phyloP scores from a whole-genome alignment of 129 eudicot genomes.

The Sambucus nigra region DNA sequence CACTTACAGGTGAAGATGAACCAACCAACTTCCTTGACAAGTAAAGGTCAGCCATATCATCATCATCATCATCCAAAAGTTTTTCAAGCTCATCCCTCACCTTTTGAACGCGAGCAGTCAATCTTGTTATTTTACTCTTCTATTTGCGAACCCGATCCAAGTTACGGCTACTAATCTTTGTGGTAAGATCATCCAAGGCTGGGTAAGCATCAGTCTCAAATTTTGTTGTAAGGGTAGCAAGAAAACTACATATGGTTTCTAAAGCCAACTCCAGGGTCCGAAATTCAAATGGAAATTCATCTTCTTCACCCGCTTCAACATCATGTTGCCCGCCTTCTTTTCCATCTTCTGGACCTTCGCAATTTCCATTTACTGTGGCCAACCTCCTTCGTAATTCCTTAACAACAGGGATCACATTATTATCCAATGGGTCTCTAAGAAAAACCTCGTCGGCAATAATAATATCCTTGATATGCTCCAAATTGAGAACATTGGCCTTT shows the following conservation, averaged over 20 bases:
- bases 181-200: constrained; percentile 83
- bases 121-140: too few species aligned
- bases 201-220: constrained; percentile 89
- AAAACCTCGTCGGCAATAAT: too few species aligned
- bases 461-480: too few species aligned
- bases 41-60: too few species aligned
- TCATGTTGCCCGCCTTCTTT: constrained; percentile 41
- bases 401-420: constrained; percentile 76
- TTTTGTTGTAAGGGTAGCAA: constrained; percentile 76
- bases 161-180: too few species aligned
- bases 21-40: too few species aligned
- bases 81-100: too few species aligned
- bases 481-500: too few species aligned
- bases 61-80: too few species aligned
- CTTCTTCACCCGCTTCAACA: constrained; percentile 73
- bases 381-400: constrained; percentile 76
- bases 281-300: constrained; percentile 92
- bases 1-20: too few species aligned
- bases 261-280: constrained; percentile 83
- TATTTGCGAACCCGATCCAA: too few species aligned
- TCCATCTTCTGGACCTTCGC: constrained; percentile 34
- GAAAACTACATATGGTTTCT: constrained; percentile 89
- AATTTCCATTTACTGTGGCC: constrained; percentile 29
- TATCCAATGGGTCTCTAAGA: constrained; percentile 85
- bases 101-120: too few species aligned